These are phyloP conservation scores for Alloascoidea africana DNA, from an alignment of 805 yeast species.

Conservation along the genomic window DNA sequence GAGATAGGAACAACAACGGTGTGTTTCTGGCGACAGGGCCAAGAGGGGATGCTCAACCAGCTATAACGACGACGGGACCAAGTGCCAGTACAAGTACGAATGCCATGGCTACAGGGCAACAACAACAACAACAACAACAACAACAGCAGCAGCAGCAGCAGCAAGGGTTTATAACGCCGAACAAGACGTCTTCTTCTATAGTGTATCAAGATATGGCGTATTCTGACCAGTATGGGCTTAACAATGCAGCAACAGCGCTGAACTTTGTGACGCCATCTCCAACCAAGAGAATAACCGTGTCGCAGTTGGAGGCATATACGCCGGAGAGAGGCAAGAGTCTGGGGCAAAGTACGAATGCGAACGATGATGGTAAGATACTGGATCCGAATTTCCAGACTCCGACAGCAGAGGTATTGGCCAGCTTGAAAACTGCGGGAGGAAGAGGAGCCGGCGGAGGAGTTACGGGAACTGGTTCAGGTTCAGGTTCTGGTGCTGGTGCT, in stretches of 20 bases:
- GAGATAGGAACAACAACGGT: slow-evolving; percentile 2
- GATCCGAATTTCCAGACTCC: neutral
- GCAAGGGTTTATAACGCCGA: slow-evolving; percentile 3
- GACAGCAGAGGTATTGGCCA: slow-evolving; percentile 9
- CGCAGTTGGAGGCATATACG: slow-evolving; percentile 43
- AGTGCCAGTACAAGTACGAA: slow-evolving; percentile 12
- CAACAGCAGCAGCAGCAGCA: slow-evolving; percentile 6
- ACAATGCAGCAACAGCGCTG: slow-evolving; percentile 5
- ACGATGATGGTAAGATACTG: slow-evolving; percentile 3
- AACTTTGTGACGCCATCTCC: slow-evolving; percentile 12
- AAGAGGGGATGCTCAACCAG: slow-evolving; percentile 5
- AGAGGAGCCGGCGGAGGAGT: slow-evolving; percentile 2
- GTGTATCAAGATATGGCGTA: slow-evolving; percentile 3
- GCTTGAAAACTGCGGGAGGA: slow-evolving; percentile 5
- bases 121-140: slow-evolving; percentile 5
- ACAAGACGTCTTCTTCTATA: neutral
- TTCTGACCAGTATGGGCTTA: slow-evolving; percentile 10
- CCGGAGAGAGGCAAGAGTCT: slow-evolving; percentile 36
- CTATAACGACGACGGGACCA: slow-evolving; percentile 10
- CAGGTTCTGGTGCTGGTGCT: slow-evolving; percentile 5
- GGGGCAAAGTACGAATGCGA: slow-evolving; percentile 12
- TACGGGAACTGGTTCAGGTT: slow-evolving; percentile 3
- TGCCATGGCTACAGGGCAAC: slow-evolving; percentile 4
- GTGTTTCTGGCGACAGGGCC: slow-evolving; percentile 3
- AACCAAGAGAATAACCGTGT: slow-evolving; percentile 31